phyloP scores from a whole-genome alignment of 2,329 filamentous ascomycete genomes.

The Claviceps quebecensis region DNA sequence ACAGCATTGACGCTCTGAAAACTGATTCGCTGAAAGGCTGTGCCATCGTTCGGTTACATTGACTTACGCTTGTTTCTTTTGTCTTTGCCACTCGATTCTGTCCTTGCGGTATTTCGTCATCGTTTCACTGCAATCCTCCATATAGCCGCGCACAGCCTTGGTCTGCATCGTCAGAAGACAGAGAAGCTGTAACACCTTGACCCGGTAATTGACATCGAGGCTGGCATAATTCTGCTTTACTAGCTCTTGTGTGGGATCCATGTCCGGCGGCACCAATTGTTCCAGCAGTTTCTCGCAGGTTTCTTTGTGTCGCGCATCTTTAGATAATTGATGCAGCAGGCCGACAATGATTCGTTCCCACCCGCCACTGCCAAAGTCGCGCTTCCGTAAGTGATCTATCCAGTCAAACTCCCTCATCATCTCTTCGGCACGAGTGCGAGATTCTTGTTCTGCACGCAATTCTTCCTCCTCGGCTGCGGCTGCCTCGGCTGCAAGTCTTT shows the following conservation, averaged over 20 bases:
- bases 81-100: slow-evolving; percentile 83
- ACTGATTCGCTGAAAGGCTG: slow-evolving; percentile 2
- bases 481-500: slow-evolving; percentile 47
- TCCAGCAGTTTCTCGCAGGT: slow-evolving; percentile 66
- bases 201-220: slow-evolving; percentile 71
- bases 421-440: slow-evolving; percentile 58
- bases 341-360: slow-evolving; percentile 89
- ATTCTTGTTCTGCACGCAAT: slow-evolving; percentile 31
- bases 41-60: neutral
- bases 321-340: slow-evolving; percentile 71
- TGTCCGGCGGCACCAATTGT: slow-evolving; percentile 65
- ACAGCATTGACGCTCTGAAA: neutral
- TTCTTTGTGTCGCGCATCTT: slow-evolving; percentile 54
- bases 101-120: slow-evolving; percentile 94
- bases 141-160: slow-evolving; percentile 70
- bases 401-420: slow-evolving; percentile 64
- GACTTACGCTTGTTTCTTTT: slow-evolving; percentile 52
- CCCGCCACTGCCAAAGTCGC: slow-evolving; percentile 75
- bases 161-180: slow-evolving; percentile 78
- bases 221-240: slow-evolving; percentile 57
- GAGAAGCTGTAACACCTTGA: slow-evolving; percentile 69
- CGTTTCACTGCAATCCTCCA: slow-evolving; percentile 82
- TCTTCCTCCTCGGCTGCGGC: slow-evolving; percentile 38
- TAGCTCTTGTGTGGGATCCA: slow-evolving; percentile 61
- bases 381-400: slow-evolving; percentile 69